Conservation (phyloP, 768 basidiomycete genomes). For the Naganishia kalamii region DNA sequence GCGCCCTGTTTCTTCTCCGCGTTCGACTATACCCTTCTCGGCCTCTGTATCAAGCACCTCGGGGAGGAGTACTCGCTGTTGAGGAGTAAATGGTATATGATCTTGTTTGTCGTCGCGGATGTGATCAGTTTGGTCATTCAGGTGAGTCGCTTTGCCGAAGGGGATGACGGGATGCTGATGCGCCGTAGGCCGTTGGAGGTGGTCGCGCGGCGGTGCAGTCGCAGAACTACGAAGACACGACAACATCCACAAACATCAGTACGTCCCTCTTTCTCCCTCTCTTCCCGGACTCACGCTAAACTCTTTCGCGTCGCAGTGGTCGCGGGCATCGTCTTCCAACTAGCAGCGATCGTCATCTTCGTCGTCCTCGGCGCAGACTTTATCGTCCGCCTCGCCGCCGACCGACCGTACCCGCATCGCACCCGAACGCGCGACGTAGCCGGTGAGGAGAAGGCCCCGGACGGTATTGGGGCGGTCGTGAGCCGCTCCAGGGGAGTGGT, state of each 20-base stretch:
- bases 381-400: conserved; percentile 26
- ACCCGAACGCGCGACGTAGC: conserved; percentile 2
- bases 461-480: neutral
- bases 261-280: neutral
- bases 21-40: conserved; percentile 39
- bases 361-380: conserved; percentile 38
- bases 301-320: conserved; percentile 33
- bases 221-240: conserved; percentile 27
- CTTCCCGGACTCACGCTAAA: neutral
- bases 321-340: conserved; percentile 44
- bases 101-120: conserved; percentile 41
- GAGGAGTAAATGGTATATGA: conserved; percentile 33
- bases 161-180: neutral
- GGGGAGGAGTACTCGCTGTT: conserved; percentile 35
- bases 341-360: conserved; percentile 42
- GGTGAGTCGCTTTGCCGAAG: neutral
- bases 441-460: neutral
- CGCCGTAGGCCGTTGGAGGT: conserved; percentile 39
- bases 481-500: neutral
- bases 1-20: conserved; percentile 46
- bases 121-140: conserved; percentile 38
- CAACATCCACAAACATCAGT: conserved; percentile 43
- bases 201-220: conserved; percentile 37
- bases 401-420: conserved; percentile 26
- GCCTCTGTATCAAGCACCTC: conserved; percentile 40